Evolutionary conservation across 129 eudicot genomes (phyloP).

Genomic region (Pseudognaphalium luteoalbum): DNA sequence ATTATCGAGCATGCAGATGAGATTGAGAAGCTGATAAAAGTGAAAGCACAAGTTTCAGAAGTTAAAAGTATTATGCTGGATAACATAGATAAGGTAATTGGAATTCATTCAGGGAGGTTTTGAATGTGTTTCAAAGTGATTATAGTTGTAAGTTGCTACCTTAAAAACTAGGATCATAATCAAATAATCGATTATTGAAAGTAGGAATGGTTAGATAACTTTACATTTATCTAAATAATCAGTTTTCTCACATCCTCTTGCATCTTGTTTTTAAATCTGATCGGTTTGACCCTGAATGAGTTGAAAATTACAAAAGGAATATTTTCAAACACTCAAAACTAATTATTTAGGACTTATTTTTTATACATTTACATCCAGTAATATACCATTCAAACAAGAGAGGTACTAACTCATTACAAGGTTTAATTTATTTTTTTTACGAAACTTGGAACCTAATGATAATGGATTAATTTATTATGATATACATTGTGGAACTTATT

Average conservation of each 20-base stretch:
- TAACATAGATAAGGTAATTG: conserved; percentile 77
- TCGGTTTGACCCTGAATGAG: neutral
- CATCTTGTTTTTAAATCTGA: neutral
- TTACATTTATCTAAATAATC: neutral
- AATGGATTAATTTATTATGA: neutral
- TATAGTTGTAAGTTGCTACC: neutral
- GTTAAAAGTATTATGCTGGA: conserved; percentile 86
- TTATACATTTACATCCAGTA: neutral
- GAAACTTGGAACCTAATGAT: neutral
- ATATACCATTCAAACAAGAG: neutral
- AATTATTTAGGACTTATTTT: neutral
- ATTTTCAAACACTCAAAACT: no score
- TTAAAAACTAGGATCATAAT: neutral
- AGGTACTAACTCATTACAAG: neutral
- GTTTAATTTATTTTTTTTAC: neutral
- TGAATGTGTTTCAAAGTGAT: neutral
- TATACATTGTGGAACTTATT: neutral
- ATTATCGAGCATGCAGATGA: conserved; percentile 93
- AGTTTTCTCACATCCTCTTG: neutral
- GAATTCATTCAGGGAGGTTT: neutral
- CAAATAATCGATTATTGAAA: neutral
- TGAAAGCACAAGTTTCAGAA: conserved; percentile 96
- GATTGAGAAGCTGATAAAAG: conserved; percentile 85
- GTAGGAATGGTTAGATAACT: neutral
- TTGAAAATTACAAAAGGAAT: no score